Base-by-base conservation (phyloP, 164 flowering plant genomes). In the Paratinospora sagittata region DNA sequence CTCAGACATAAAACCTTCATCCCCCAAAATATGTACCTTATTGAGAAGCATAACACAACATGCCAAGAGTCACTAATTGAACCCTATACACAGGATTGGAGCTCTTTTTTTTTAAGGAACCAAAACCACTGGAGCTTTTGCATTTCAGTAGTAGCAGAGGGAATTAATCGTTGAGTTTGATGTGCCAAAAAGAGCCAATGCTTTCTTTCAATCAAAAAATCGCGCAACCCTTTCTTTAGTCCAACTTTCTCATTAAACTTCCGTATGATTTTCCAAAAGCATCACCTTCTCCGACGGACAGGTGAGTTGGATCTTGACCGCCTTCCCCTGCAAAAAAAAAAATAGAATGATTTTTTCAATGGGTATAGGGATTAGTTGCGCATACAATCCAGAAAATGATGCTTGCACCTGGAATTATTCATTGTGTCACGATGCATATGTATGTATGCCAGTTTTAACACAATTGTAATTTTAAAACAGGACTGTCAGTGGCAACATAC, bases 271-370 rank as follows among this genome's bases (percentile, higher is more conserved):
- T 17, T 34, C 75, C 58, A 19, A n/a, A 62, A 13, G 33, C 30
- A 73, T 81, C 83, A 87, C 78, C 85, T 84, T 43, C 78, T 78
- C 55, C 89, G 75, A 27, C 82, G 83, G 2, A 73, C 78, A 52
- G 93, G 94, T 43, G 97, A 85, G 57, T 77, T 85, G 63, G 96
- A 93, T 71, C 93, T 85, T 57, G 98, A 91, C 81, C 88, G 78
- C 77, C 80, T 84, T 52, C 84, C 80, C 86, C 98, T 94, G 87
- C 82, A 83, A 75, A 61, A n/a, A n/a, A n/a, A n/a, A 77, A 73
- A 67, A 55, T 34, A 16, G 26, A 30, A 72, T 47, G 49, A 30
- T 68, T 60, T 64, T 63, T 71, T 70, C 57, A 70, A 76, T 27
- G 27, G 49, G 39, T 30, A 11, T 1, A 3, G 27, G 36, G 27